Evolutionary conservation across 352 stramenopile genomes (phyloP).

Genomic region (Pythium phragmiticola): DNA sequence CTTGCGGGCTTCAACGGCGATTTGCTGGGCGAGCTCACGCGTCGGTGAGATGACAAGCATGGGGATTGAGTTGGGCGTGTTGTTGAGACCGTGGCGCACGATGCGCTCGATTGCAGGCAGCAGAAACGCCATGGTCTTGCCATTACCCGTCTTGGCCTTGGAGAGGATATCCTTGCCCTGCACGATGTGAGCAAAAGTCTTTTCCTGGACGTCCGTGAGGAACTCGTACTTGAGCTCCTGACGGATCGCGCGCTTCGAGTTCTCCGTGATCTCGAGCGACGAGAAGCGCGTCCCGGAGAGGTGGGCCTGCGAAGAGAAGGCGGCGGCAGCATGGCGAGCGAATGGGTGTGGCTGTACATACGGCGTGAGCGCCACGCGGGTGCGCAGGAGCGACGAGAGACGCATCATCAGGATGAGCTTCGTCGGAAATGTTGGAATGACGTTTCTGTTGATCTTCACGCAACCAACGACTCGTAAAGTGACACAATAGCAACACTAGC

Average conservation of each 20-base stretch:
- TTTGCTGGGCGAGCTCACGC: slow-evolving; percentile 90
- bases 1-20: slow-evolving; percentile 85
- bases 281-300: slow-evolving; percentile 27
- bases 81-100: slow-evolving; percentile 67
- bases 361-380: neutral
- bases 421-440: neutral
- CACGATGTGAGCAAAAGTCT: slow-evolving; percentile 56
- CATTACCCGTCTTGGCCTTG: slow-evolving; percentile 76
- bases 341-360: slow-evolving; percentile 2
- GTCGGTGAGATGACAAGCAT: slow-evolving; percentile 90
- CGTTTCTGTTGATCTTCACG: slow-evolving; percentile 18
- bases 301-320: slow-evolving; percentile 20
- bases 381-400: slow-evolving; percentile 19
- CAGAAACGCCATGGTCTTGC: slow-evolving; percentile 83
- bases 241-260: slow-evolving; percentile 45
- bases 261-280: slow-evolving; percentile 30
- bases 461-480: slow-evolving; percentile 20
- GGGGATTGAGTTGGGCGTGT: slow-evolving; percentile 39
- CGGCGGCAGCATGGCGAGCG: neutral
- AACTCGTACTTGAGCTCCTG: slow-evolving; percentile 68
- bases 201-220: slow-evolving; percentile 84
- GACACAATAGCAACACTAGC: neutral
- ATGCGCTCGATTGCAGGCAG: slow-evolving; percentile 50
- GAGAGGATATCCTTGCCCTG: slow-evolving; percentile 83
- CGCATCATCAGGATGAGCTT: slow-evolving; percentile 17